Conservation (phyloP, 768 basidiomycete genomes). For the Rhizopogon roseolus region DNA sequence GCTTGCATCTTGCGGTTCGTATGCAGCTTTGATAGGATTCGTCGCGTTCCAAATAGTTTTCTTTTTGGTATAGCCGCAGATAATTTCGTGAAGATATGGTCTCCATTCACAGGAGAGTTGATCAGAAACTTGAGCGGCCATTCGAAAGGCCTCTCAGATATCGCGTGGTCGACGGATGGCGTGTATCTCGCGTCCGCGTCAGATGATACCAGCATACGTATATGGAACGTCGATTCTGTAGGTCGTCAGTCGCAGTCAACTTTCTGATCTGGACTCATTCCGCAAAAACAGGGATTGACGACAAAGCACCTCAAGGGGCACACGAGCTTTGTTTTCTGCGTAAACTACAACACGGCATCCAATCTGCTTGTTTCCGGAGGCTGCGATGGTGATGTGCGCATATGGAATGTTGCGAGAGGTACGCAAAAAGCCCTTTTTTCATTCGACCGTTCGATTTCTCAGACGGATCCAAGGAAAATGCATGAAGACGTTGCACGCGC, state of each 20-base stretch:
- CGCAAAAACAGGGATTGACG: slow-evolving; percentile 51
- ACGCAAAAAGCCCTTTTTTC: slow-evolving; percentile 3
- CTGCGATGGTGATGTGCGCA: slow-evolving; percentile 87
- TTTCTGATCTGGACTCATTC: neutral
- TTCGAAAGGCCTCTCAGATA: slow-evolving; percentile 80
- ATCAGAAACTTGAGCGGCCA: slow-evolving; percentile 73
- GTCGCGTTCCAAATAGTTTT: neutral
- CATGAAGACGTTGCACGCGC: slow-evolving; percentile 84
- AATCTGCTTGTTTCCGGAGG: slow-evolving; percentile 90
- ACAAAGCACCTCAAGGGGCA: slow-evolving; percentile 77
- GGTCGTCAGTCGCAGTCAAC: slow-evolving; percentile 22
- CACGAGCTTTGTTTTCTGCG: slow-evolving; percentile 83
- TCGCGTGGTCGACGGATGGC: slow-evolving; percentile 86
- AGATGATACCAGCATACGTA: slow-evolving; percentile 84
- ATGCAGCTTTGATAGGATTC: neutral
- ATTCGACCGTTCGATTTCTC: neutral
- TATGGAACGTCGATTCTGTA: slow-evolving; percentile 85
- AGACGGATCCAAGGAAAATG: slow-evolving; percentile 55
- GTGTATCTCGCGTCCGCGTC: slow-evolving; percentile 84
- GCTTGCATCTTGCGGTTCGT: slow-evolving; percentile 84
- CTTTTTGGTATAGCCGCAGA: slow-evolving; percentile 59
- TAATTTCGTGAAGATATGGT: slow-evolving; percentile 77
- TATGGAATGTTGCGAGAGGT: slow-evolving; percentile 91
- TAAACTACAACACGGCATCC: slow-evolving; percentile 86
- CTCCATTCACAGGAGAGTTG: slow-evolving; percentile 73